Evolutionary conservation across 2,329 filamentous ascomycete genomes (phyloP).

Genomic region (Aureobasidium sp.): DNA sequence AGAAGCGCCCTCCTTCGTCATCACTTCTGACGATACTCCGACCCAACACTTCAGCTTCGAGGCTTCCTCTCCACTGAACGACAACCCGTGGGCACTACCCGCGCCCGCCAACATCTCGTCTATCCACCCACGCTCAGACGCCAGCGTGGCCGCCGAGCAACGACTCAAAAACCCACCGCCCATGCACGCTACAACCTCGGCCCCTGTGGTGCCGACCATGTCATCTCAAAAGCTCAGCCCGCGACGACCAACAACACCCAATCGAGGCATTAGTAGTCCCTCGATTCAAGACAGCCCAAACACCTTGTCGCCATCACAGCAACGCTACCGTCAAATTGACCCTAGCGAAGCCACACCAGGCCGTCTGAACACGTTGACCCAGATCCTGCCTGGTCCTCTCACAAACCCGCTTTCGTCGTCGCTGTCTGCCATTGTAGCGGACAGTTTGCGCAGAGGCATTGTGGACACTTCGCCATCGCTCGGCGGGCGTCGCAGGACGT

Average conservation of each 20-base stretch:
- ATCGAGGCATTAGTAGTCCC: conserved; percentile 22
- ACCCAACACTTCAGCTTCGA: conserved; percentile 13
- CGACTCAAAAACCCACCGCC: conserved; percentile 20
- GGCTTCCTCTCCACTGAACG: background rate
- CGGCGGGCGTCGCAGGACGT: background rate
- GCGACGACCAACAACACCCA: conserved; percentile 18
- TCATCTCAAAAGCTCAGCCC: conserved; percentile 16
- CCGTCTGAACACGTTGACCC: conserved; percentile 34
- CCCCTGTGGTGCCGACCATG: conserved; percentile 25
- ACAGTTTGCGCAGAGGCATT: conserved; percentile 54
- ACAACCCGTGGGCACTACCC: conserved; percentile 10
- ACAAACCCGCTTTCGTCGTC: conserved; percentile 54
- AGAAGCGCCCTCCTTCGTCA: conserved; percentile 20
- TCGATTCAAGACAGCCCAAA: conserved; percentile 15
- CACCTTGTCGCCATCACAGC: conserved; percentile 12
- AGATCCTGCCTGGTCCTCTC: conserved; percentile 52
- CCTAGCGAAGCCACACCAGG: conserved; percentile 30
- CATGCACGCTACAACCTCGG: conserved; percentile 32
- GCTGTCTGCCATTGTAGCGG: conserved; percentile 57
- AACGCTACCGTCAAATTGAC: conserved; percentile 21
- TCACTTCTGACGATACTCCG: conserved; percentile 19
- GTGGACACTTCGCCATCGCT: conserved; percentile 21
- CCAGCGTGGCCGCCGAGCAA: conserved; percentile 20
- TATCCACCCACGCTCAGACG: conserved; percentile 24
- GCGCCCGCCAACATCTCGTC: conserved; percentile 25